Evolutionary conservation across 1,284 basidiomycete genomes (phyloP).

Genomic region (Phellopilus nigrolimitatus): DNA sequence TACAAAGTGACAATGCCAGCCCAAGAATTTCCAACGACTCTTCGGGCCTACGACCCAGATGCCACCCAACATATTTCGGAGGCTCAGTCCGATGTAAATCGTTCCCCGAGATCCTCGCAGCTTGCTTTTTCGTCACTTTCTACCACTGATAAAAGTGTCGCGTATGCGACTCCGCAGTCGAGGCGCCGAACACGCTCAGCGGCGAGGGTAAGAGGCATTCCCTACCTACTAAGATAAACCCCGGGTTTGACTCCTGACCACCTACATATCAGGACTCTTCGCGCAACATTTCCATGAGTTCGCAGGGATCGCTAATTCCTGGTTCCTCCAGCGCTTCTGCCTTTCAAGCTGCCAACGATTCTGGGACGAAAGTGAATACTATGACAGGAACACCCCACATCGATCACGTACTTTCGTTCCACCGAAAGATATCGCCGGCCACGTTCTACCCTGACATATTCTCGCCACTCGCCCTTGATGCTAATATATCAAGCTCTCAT

Average conservation of each 20-base stretch:
- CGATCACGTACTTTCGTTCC: conserved; percentile 17
- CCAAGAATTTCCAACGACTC: neutral
- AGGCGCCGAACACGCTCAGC: conserved; percentile 2
- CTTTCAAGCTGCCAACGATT: too few species aligned
- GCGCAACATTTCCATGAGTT: too few species aligned
- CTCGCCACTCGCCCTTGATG: conserved; percentile 1
- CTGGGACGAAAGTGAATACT: too few species aligned
- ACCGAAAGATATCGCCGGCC: conserved; percentile 12
- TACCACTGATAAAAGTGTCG: conserved; percentile 2
- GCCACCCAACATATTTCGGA: conserved; percentile 1
- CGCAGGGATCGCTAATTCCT: too few species aligned
- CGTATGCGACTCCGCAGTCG: neutral
- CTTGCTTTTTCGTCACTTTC: conserved; percentile 3
- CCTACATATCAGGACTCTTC: too few species aligned
- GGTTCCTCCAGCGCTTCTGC: too few species aligned
- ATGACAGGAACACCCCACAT: conserved; percentile 8
- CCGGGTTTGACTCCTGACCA: too few species aligned
- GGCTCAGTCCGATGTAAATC: neutral
- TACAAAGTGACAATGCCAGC: too few species aligned
- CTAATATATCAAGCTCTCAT: conserved; percentile 1
- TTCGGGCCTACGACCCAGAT: too few species aligned
- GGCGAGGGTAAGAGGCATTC: conserved; percentile 5
- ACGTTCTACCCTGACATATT: conserved; percentile 7
- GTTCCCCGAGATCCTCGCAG: neutral
- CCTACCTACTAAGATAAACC: too few species aligned